Evolutionary conservation across 2,329 filamentous ascomycete genomes (phyloP), one percentile per base, ranked within the genome.

Genomic region (Microcyclosporella mali): DNA sequence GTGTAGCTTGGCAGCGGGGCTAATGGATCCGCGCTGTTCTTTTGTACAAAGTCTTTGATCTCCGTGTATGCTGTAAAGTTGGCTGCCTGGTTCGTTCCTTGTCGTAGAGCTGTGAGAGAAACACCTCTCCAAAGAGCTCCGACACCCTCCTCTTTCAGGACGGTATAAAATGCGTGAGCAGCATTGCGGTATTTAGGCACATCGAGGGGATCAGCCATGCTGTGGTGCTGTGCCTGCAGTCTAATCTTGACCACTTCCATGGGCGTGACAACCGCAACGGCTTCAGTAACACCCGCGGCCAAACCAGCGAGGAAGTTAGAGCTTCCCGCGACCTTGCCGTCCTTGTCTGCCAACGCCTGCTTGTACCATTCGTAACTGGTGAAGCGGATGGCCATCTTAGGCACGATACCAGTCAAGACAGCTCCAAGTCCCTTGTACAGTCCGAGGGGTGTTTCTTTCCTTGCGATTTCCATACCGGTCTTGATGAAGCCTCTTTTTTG

Each of bases 161-260:
- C 88, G 4, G 89, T 95, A 71, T 94, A 95, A 14, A 79, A 70
- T 9, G 80, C 80, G 57, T 84, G 81, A 1, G 88, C 88, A 18
- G 90, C 90, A 68, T 94, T 95, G 64, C 90, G 86, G 74, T 97
- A 97, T 72, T 97, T 97, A 52, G 92, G 92, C 7, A 95, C 68
- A 65, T 97, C 92, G 55, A 97, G 82, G 4, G 92, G 92, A 64
- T 98, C 92, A 37, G 92, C 88, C 83, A 98, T 92, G 64, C 81
- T 88, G 79, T 98, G 92, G 72, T 95, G 87, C 71, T 98, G 92
- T 3, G 90, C 90, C 75, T 98, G 92, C 56, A 98, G 79, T 37
- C 92, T 85, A 64, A 98, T 98, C 78, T 98, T 98, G 70, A 98
- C 81, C 49, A 98, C 92, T 72, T 98, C 92, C 92, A 98, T 98